phyloP scores from a whole-genome alignment of 2,329 filamentous ascomycete species.

The Alternaria ventricosa region DNA sequence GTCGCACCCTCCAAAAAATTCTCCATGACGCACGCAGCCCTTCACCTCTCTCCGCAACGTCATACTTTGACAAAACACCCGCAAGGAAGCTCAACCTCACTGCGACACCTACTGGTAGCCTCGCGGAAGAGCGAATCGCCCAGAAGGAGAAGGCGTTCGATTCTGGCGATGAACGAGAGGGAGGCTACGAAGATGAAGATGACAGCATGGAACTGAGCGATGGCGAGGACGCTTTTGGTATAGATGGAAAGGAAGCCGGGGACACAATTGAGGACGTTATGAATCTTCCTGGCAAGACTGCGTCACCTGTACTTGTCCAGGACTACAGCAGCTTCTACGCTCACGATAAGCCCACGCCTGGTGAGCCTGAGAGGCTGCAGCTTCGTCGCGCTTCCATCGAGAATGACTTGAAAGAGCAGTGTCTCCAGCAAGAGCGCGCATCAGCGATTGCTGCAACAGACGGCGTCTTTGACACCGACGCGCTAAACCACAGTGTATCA shows the following conservation, averaged over 20 bases:
- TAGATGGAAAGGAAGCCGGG: not conserved
- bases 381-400: not conserved
- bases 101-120: no score
- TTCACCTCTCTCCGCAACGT: not conserved
- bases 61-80: not conserved
- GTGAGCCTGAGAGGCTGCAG: not conserved
- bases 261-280: constrained; percentile 16
- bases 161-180: constrained; percentile 11
- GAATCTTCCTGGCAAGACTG: constrained; percentile 5
- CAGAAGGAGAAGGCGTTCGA: not conserved
- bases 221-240: not conserved
- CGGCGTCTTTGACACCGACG: not conserved
- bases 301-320: not conserved
- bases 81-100: not conserved
- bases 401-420: not conserved
- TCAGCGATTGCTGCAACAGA: not conserved
- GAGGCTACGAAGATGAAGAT: constrained; percentile 26
- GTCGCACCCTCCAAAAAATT: constrained; percentile 18
- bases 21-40: constrained; percentile 4
- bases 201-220: constrained; percentile 26
- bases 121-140: not conserved
- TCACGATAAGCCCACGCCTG: not conserved
- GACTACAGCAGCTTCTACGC: constrained; percentile 4
- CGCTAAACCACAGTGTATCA: not conserved
- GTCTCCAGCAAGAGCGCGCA: not conserved